Evolutionary conservation across 495 filamentous ascomycete species (phyloP), one percentile per base, ranked within the genome.

Genomic region (Amorphotheca resinae): DNA sequence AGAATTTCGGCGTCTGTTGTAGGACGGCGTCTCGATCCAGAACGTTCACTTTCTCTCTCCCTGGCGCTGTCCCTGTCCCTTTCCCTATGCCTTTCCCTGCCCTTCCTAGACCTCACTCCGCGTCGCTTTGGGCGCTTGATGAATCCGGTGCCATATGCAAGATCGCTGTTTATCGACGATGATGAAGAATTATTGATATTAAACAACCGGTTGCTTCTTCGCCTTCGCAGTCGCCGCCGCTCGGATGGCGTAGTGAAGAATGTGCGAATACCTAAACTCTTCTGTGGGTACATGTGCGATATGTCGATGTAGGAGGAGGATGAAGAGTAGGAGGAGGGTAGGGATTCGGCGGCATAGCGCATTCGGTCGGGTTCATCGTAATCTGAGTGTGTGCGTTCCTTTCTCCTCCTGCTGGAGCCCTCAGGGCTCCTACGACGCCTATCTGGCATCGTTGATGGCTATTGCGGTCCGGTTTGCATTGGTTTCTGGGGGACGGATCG

Each of bases 61-160:
- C 30, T 25, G 16, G 39, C 31, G 11, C 38, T 45, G 1, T 54
- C 33, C 33, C 40, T 48, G 28, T 50, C 30, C 3, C 48, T 7
- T 26, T 52, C 17, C 46, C 50, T 34, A 25, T 48, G 20, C 46
- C 48, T 17, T 33, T 49, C 48, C 42, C 39, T 51, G 12, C 53
- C 43, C 20, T 48, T 46, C 35, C 50, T 47, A 9, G 49, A 50
- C 17, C 61, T 52, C 14, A 59, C 37, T 9, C 47, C 30, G 17
- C 56, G 53, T 15, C 55, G 45, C 22, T 59, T 59, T 0, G 47
- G 56, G 31, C 59, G 54, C 22, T 66, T 65, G 33, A 73, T 58
- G 47, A 70, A 76, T 7, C 70, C 72, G 14, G 57, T 64, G 25
- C 72, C 72, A 45, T 76, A 76, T 17, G 70, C 72, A 33, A 76